Base-by-base conservation (phyloP, 345 rosid species). In the Salix udensis region DNA sequence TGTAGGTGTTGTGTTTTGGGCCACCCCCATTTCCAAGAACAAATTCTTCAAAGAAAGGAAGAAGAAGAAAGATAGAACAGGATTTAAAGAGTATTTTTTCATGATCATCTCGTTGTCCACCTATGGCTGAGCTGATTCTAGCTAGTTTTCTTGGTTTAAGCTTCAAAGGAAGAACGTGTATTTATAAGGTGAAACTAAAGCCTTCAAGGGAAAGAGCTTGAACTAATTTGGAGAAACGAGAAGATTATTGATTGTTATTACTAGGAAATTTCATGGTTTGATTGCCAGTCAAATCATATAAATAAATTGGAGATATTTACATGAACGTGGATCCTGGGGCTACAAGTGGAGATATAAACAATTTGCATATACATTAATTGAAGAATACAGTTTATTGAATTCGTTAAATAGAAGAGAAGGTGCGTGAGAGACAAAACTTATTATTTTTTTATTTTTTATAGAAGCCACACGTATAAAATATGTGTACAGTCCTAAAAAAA, bases 1-100 rank as follows among this genome's bases (percentile, higher is more conserved):
- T 36, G 62, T 55, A 55, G 24, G n/a, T 7, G 24, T 16, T 34
- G 75, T 65, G 67, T 77, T 80, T 46, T 78, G 62, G 6, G 83
- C 71, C 82, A 73, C 40, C 30, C 5, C 52, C 67, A 30, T n/a
- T 71, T 40, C 34, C 30, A 23, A 15, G 16, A 23, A 39, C 42
- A 39, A 1, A 16, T 24, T 36, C 71, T 39, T 67, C 1, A n/a
- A 21, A 19, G 36, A 70, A 46, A 48, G 46, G n/a, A 77, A 24
- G n/a, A 46, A 65, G 11, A 44, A 2, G 67, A 76, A 21, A 44
- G 23, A 60, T 26, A 34, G 5, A 44, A 40, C 14, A 30, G 23
- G 36, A 8, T 23, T 18, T 14, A 13, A 62, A 39, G 28, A 10
- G 30, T 58, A 2, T 18, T 37, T 7, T n/a, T 42, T n/a, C 52